Evolutionary conservation across 139 green algal genomes (phyloP), one percentile per base, ranked within the genome.

Genomic region (Chlamydomonas urium): DNA sequence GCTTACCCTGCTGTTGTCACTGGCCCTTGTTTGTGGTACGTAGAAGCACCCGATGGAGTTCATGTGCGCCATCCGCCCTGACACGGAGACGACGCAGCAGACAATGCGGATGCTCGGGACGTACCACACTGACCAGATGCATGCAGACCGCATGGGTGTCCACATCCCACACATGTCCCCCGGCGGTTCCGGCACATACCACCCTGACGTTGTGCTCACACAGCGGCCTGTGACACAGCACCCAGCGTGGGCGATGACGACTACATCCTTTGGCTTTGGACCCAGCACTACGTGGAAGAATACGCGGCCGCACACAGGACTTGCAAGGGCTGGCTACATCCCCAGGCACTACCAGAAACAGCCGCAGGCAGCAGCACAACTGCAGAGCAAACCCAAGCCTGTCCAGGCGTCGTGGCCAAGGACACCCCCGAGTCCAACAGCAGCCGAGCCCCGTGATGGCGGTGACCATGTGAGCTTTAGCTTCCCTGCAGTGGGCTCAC

Each of bases 41-140:
- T 24, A 71, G 36, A 42, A 50, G 23, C 31, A 72, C 17, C 74
- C 74, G 2, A 32, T 75, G n/a, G 74, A 79, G 24, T 79, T 72
- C 67, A 71, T 75, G 67, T 4, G 21, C 19, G 28, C 60, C 3
- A 79, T 79, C 26, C 47, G 74, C 34, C 66, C 45, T 0, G 67
- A 74, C 38, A 73, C 71, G 0, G 71, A 82, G 66, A 82, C 76
- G 10, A 73, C 48, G 47, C 70, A 57, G 48, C 77, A 83, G 69
- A 71, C 77, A 0, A 47, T 83, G 68, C 72, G 77, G 26, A 83
- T 83, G 77, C 28, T 79, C 38, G 77, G 77, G 3, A 79, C 77
- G 0, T 83, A 79, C 50, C 26, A 45, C 42, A 50, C 42, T 24
- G 42, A 50, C 42, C 42, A 24, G 8, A 14, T 24, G 42, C 42